Evolutionary conservation across 2,329 filamentous ascomycete species (phyloP), one percentile per base, ranked within the genome.

Genomic region (Fusarium xyrophilum): DNA sequence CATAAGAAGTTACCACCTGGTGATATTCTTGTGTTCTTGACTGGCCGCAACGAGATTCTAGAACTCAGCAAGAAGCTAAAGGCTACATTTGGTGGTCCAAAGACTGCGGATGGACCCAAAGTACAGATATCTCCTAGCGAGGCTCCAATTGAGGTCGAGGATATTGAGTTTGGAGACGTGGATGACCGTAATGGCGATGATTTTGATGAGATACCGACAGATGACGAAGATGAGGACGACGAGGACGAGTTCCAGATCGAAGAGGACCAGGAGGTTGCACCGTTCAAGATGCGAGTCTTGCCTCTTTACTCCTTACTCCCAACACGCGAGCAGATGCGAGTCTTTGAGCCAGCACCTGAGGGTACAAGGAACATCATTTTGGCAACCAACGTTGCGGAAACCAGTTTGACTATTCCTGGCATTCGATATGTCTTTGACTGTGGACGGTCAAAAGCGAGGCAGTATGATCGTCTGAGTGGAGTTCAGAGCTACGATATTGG

Each of bases 391-490:
- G 93, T 99, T 44, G 96, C 96, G 0, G 96, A 99, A 79, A 99
- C 96, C 1, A 96, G 92, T 86, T 85, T 99, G 76, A 99, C 96
- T 1, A 99, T 99, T 60, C 95, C 96, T 0, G 94, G 93, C 3
- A 94, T 97, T 65, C 89, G 93, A 63, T 99, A 97, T 75, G 96
- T 99, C 12, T 97, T 99, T 67, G 95, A 98, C 78, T 94, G 92
- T 69, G 96, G 96, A 35, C 86, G 96, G 51, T 91, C 92, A 36
- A 99, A 99, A 78, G 94, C 97, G 78, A 91, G 95, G 67, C 91
- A 90, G 60, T 98, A 96, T 74, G 92, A 98, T 76, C 85, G 88
- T n/a, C 82, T 88, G 14, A 97, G 92, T 12, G 95, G 95, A 6
- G 95, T 99, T 1, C 96, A 99, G 77, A 97, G 91, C 75, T 99